Evolutionary conservation across 106 monocot genomes (phyloP).

Genomic region (Dactylorhiza incarnata): DNA sequence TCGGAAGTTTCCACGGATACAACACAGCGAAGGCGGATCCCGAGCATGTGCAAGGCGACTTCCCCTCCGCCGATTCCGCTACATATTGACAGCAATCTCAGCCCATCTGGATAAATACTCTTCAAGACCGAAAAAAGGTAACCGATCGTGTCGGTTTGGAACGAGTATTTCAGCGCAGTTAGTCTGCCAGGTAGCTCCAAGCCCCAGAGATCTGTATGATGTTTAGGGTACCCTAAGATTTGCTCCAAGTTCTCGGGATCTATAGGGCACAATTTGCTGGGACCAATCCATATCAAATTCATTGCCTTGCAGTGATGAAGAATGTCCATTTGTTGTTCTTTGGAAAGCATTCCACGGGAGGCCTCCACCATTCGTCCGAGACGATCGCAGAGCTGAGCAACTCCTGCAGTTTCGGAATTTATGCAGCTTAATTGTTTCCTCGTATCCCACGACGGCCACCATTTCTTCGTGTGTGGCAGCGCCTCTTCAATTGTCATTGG

Average conservation of each 20-base stretch:
- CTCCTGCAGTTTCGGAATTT: slow-evolving; percentile 29
- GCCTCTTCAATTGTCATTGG: slow-evolving; percentile 65
- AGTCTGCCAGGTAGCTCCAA: slow-evolving; percentile 32
- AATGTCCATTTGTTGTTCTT: slow-evolving; percentile 51
- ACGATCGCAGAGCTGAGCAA: slow-evolving; percentile 38
- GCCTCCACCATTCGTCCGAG: slow-evolving; percentile 44
- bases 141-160: slow-evolving; percentile 75
- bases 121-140: slow-evolving; percentile 65
- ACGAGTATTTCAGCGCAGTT: slow-evolving; percentile 36
- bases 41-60: slow-evolving; percentile 61
- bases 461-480: slow-evolving; percentile 57
- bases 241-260: slow-evolving; percentile 58
- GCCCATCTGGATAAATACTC: slow-evolving; percentile 46
- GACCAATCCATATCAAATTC: slow-evolving; percentile 74
- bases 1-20: slow-evolving; percentile 74
- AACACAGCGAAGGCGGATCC: slow-evolving; percentile 56
- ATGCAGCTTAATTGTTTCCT: slow-evolving; percentile 64
- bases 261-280: slow-evolving; percentile 42
- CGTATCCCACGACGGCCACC: slow-evolving; percentile 94
- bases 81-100: slow-evolving; percentile 66
- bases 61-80: slow-evolving; percentile 67
- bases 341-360: slow-evolving; percentile 55
- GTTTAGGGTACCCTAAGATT: slow-evolving; percentile 59
- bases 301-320: slow-evolving; percentile 66
- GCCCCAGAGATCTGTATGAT: slow-evolving; percentile 40